Evolutionary conservation across 371 early-diverging fungal species (phyloP), one percentile per base, ranked within the genome.

Genomic region (Lichtheimia hyalospora): DNA sequence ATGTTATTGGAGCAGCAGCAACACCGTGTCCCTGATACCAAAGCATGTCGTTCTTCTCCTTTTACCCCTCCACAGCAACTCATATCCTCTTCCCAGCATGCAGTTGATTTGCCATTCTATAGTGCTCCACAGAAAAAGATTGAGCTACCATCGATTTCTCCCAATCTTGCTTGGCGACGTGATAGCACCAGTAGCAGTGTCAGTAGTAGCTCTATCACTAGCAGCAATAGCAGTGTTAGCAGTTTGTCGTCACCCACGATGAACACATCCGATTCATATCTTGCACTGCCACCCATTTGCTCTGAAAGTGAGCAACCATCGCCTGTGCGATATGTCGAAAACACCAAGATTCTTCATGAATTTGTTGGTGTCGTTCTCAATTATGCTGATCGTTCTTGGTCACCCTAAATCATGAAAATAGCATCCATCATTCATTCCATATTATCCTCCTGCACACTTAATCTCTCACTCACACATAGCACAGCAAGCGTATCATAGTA

Each of bases 71-170:
- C 34, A 34, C 46, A 46, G 16, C 46, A 46, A n/a, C 46, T 16
- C 3, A 8, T 10, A 8, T 34, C 34, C 34, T 34, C 34, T 8
- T 10, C 34, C 2, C 34, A 34, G 10, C 34, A 34, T 34, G 34
- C 71, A 4, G 63, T 67, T 2, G 71, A 74, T 44, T 46, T 77
- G 15, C 77, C 77, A 12, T 77, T 77, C 34, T 77, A 74, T 46
- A 77, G 72, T 49, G 70, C 57, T n/a, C 63, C 73, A 21, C 75
- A 74, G 24, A 75, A 75, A 63, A 78, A 74, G 43, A 78, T 78
- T 41, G 73, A 78, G 59, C 23, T 78, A 23, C 78, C 78, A 18
- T 74, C 71, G 2, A 68, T 75, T n/a, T 53, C n/a, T 40, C 40
- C 27, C 53, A 40, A 39, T 40, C 41, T 40, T 18, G 40, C 8